Percentiles rank a stretch among this genome's conserved stretches.
phyloP scores from a whole-genome alignment of 352 stramenopile species.

The Halophytophthora polymorphica region DNA sequence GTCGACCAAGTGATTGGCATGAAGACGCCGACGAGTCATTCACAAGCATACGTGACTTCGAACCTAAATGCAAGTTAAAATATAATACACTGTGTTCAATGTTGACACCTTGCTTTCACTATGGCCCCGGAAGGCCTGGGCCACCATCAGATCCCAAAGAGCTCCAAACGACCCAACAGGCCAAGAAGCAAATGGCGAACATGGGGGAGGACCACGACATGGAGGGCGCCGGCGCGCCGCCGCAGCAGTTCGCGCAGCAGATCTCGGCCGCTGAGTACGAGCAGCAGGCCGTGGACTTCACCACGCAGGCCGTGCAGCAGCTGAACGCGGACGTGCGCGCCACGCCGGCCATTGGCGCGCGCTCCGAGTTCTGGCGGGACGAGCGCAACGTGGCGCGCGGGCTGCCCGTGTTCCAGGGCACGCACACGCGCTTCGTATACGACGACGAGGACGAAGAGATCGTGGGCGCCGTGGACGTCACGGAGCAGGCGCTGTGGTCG shows the following conservation, averaged over 20 bases:
- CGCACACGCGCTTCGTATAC: conserved; percentile 81
- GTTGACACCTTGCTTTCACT: no score
- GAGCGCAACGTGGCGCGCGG: conserved; percentile 50
- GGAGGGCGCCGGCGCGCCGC: conserved; percentile 2
- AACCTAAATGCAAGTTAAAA: no score
- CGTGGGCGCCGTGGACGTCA: conserved; percentile 61
- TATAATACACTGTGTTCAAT: no score
- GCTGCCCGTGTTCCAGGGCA: conserved; percentile 72
- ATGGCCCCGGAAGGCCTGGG: no score
- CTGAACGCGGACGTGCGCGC: conserved; percentile 60
- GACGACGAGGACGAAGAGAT: conserved; percentile 72
- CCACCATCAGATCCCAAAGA: conserved; percentile 3
- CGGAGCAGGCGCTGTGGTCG: conserved; percentile 39
- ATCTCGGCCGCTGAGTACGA: conserved; percentile 59
- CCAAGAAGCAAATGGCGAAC: conserved; percentile 5
- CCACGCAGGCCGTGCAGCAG: conserved; percentile 51
- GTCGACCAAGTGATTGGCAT: no score
- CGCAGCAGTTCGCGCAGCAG: conserved; percentile 27
- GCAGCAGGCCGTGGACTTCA: conserved; percentile 67
- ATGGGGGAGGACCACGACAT: conserved; percentile 21
- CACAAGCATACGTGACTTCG: no score
- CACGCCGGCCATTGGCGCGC: conserved; percentile 42
- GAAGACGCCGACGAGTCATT: no score
- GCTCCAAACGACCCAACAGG: conserved; percentile 6
- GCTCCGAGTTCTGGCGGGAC: conserved; percentile 66